Evolutionary conservation across 441 rosid genomes (phyloP).

Genomic region (Breynia disticha): DNA sequence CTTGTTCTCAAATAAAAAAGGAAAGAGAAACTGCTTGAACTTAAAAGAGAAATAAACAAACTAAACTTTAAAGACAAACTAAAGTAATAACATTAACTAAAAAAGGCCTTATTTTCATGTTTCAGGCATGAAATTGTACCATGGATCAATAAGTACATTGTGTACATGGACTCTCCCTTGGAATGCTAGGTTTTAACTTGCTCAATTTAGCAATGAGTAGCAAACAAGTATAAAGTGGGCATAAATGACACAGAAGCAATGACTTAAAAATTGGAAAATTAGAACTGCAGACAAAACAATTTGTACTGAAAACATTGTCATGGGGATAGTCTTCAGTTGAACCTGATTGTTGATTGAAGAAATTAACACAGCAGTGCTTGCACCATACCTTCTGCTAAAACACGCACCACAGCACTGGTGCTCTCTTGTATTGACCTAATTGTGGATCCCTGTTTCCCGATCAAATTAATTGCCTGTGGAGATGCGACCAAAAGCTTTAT

Average conservation of each 20-base stretch:
- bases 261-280: not conserved
- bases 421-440: slow-evolving; percentile 74
- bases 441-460: slow-evolving; percentile 77
- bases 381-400: slow-evolving; percentile 58
- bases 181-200: not conserved
- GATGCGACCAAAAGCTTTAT: slow-evolving; percentile 65
- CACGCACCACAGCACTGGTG: slow-evolving; percentile 66
- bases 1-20: not conserved
- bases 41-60: no score
- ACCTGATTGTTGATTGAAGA: not conserved
- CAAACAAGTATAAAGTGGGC: not conserved
- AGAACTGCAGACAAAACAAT: not conserved
- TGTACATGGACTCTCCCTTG: not conserved
- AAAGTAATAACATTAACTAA: no score
- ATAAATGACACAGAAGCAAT: not conserved
- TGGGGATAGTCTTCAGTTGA: not conserved
- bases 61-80: no score
- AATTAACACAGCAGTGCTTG: not conserved
- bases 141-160: not conserved
- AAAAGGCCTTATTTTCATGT: no score
- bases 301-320: not conserved
- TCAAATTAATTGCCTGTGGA: slow-evolving; percentile 77
- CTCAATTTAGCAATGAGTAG: not conserved
- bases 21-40: no score
- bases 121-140: no score